phyloP scores from a whole-genome alignment of 2,329 filamentous ascomycete species.

The Bertia moriformis region DNA sequence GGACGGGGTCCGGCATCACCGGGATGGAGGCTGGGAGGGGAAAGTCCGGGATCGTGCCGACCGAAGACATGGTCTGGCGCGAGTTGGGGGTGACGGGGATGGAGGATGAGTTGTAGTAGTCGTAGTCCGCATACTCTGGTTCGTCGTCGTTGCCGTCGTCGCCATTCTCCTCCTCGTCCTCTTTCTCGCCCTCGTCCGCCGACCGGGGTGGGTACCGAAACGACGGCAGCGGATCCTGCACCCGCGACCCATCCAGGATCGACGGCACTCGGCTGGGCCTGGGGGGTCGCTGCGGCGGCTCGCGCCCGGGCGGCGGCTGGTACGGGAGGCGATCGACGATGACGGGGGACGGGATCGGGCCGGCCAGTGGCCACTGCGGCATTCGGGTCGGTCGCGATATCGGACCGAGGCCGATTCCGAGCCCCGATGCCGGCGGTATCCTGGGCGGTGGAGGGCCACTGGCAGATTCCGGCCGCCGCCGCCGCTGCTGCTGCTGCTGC shows the following conservation, averaged over 20 bases:
- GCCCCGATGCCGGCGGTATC: conserved; percentile 13
- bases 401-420: too few species aligned
- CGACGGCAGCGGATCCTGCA: conserved; percentile 38
- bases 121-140: too few species aligned
- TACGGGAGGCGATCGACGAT: conserved; percentile 26
- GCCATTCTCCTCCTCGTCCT: conserved; percentile 3
- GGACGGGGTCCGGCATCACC: too few species aligned
- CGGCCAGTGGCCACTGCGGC: conserved; percentile 38
- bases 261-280: conserved; percentile 45
- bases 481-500: too few species aligned
- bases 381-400: conserved; percentile 33
- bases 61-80: conserved; percentile 32
- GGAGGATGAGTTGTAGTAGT: conserved; percentile 27
- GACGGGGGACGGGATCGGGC: conserved; percentile 18
- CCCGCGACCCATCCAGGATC: conserved; percentile 36
- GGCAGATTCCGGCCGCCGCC: too few species aligned
- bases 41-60: conserved; percentile 45
- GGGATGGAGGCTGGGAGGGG: conserved; percentile 24
- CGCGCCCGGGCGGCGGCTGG: conserved; percentile 31
- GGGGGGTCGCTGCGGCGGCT: conserved; percentile 41
- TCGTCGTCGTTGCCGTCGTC: conserved; percentile 13
- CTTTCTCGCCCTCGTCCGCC: conserved; percentile 2
- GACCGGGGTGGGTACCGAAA: conserved; percentile 29
- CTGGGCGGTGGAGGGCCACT: too few species aligned
- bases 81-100: conserved; percentile 34